Base-by-base conservation (phyloP, 164 flowering plant genomes). In the Vitis rupestris region DNA sequence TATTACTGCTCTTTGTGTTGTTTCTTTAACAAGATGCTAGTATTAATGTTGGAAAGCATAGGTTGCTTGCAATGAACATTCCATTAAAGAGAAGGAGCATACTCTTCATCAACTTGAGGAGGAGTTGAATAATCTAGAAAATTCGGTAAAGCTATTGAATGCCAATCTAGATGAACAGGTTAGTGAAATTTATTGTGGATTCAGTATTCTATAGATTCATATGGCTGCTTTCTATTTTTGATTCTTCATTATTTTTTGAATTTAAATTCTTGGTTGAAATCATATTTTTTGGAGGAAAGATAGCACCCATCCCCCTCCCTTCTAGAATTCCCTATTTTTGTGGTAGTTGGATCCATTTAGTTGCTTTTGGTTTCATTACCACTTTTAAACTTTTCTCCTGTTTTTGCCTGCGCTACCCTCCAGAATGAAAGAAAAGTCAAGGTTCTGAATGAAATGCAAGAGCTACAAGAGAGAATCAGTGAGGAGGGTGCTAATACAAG, bases 371-470 rank as follows among this genome's bases (percentile, higher is more conserved):
- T 67, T 66, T 7, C 44, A 37, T 37, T 37, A 37, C 7, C 44
- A 37, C 54, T 52, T 61, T n/a, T 2, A 29, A 2, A 13, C 12
- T 64, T 19, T 68, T 63, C 49, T 56, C 29, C n/a, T 61, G 19
- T 50, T 62, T 14, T 66, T 66, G 19, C 58, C 11, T 56, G 50
- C 47, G 23, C 14, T 64, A 14, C 51, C 51, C 52, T 19, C 11
- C 72, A 82, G 85, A 63, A 74, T 64, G 69, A 73, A 59, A 78
- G 74, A 63, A 77, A 76, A 59, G 72, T 57, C 31, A 48, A 63
- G 37, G 16, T 78, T 50, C 30, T 70, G 72, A 77, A 74, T 63
- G 77, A 75, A 64, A 67, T 80, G 64, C 67, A 64, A 64, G 59
- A 49, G 59, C 72, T 82, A 63, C 73, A 61, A 14, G 78, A 81